These are phyloP conservation scores for sweet orange (Citrus sinensis) DNA, from an alignment of 345 rosid species.

Conservation along the genomic window DNA sequence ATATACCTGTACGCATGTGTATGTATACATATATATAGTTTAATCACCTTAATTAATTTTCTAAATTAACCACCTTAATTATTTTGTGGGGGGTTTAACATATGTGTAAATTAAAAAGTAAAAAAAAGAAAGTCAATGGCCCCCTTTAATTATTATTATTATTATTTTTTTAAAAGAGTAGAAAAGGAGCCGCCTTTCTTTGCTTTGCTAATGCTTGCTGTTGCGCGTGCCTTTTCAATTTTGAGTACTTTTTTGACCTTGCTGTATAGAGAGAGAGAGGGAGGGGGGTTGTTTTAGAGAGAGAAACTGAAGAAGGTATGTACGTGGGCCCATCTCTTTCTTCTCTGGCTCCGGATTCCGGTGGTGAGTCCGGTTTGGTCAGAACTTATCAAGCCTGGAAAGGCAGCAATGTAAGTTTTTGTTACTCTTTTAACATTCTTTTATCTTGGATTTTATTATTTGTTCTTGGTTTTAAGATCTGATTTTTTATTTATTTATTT, in stretches of 20 bases:
- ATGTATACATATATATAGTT: too few relatives aligned
- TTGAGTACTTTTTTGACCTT: slow-evolving; percentile 4
- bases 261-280: background rate
- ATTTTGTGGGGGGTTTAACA: background rate
- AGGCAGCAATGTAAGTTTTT: slow-evolving; percentile 67
- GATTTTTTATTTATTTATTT: background rate
- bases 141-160: background rate
- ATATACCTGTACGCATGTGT: background rate
- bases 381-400: slow-evolving; percentile 76
- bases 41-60: too few relatives aligned
- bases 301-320: slow-evolving; percentile 22
- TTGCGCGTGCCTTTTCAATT: background rate
- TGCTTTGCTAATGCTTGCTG: background rate
- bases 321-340: slow-evolving; percentile 35
- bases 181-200: slow-evolving; percentile 17
- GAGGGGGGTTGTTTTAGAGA: background rate
- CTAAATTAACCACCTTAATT: too few relatives aligned
- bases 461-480: slow-evolving; percentile 31
- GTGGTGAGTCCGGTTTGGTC: slow-evolving; percentile 33
- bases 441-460: background rate
- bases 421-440: background rate
- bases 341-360: slow-evolving; percentile 23
- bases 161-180: too few relatives aligned
- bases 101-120: background rate
- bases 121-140: background rate